Percentiles rank a stretch among this genome's conserved stretches.
Evolutionary conservation across 331 rosid genomes (phyloP).

Genomic region (Spiraea crenata): DNA sequence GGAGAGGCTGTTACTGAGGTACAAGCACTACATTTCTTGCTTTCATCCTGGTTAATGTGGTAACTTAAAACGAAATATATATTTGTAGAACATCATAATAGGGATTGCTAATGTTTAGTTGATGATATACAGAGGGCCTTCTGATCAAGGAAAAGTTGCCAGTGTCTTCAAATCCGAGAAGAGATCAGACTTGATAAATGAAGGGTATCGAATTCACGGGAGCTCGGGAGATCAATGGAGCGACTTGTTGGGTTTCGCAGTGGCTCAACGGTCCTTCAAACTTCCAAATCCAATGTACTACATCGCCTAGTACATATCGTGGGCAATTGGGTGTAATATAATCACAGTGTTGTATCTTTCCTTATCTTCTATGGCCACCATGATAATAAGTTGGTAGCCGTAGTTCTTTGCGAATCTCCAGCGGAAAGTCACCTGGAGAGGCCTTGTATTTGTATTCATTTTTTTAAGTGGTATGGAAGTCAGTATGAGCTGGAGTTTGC

Average conservation of each 20-base stretch:
- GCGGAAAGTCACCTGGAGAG: neutral
- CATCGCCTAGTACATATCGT: slow-evolving; percentile 39
- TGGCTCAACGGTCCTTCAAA: slow-evolving; percentile 65
- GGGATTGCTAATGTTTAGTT: slow-evolving; percentile 9
- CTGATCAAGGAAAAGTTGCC: slow-evolving; percentile 67
- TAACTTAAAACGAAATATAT: too few species aligned
- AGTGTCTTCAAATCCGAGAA: slow-evolving; percentile 69
- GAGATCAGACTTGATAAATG: slow-evolving; percentile 52
- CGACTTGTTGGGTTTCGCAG: slow-evolving; percentile 70
- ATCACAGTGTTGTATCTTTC: neutral
- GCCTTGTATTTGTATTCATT: neutral
- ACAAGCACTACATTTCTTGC: neutral
- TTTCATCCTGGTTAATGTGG: neutral
- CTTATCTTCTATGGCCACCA: neutral
- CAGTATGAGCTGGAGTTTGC: neutral
- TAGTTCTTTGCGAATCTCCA: neutral
- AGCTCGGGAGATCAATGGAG: slow-evolving; percentile 96
- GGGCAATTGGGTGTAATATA: slow-evolving; percentile 4
- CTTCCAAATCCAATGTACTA: slow-evolving; percentile 89
- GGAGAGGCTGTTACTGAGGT: slow-evolving; percentile 83
- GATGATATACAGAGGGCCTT: slow-evolving; percentile 50
- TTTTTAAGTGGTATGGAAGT: neutral
- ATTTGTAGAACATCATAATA: neutral
- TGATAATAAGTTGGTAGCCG: neutral
- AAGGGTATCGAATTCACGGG: slow-evolving; percentile 71